phyloP scores from a whole-genome alignment of 2,329 filamentous ascomycete species.

The Curvularia eragrostidis region DNA sequence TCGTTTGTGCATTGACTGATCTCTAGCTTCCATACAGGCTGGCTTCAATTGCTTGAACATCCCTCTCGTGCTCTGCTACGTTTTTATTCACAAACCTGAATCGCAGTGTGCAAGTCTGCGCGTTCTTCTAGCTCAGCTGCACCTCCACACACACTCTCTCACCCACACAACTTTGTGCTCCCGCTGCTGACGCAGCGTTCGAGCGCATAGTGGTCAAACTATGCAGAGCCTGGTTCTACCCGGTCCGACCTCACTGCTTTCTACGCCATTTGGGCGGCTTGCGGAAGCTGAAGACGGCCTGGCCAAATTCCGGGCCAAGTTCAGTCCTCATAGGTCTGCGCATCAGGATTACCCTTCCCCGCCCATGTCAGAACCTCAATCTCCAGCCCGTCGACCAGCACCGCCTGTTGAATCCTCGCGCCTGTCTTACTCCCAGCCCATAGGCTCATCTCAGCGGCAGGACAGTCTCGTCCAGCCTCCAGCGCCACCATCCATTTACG shows the following conservation, averaged over 20 bases:
- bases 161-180: conserved; percentile 35
- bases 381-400: conserved; percentile 50
- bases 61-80: conserved; percentile 26
- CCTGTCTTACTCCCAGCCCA: conserved; percentile 36
- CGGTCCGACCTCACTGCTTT: conserved; percentile 46
- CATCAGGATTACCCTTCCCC: conserved; percentile 55
- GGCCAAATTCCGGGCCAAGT: conserved; percentile 43
- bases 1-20: conserved; percentile 39
- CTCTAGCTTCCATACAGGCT: conserved; percentile 39
- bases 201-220: conserved; percentile 48
- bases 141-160: conserved; percentile 23
- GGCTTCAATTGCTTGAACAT: conserved; percentile 31
- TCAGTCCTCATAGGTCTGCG: conserved; percentile 47
- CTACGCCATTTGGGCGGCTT: conserved; percentile 48
- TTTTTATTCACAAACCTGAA: conserved; percentile 27
- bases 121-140: conserved; percentile 28
- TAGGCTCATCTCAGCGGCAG: conserved; percentile 32
- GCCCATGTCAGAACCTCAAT: conserved; percentile 60
- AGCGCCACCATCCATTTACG: conserved; percentile 33
- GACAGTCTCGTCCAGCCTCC: conserved; percentile 38
- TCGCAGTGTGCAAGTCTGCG: conserved; percentile 24
- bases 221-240: conserved; percentile 53
- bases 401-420: conserved; percentile 44
- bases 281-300: conserved; percentile 46
- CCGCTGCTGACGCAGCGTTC: conserved; percentile 45